phyloP scores from a whole-genome alignment of 2,329 filamentous ascomycete genomes.

The Phialophora expanda region DNA sequence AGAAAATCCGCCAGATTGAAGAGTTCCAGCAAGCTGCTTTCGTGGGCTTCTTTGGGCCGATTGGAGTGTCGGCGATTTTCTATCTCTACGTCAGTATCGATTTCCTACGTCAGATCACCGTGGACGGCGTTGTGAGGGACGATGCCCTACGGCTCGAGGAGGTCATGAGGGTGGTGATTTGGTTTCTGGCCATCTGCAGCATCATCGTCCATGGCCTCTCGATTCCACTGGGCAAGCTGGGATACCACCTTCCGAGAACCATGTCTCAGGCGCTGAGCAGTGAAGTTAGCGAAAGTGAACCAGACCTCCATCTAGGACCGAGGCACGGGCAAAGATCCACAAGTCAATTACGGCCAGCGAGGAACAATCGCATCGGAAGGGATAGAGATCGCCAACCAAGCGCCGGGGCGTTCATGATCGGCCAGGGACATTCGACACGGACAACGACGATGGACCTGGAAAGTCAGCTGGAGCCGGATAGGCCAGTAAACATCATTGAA shows the following conservation, averaged over 20 bases:
- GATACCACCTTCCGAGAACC: slow-evolving; percentile 54
- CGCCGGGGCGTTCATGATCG: slow-evolving; percentile 23
- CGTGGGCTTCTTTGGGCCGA: slow-evolving; percentile 90
- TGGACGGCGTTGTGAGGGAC: slow-evolving; percentile 64
- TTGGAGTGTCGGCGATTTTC: slow-evolving; percentile 88
- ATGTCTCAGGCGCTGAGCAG: slow-evolving; percentile 54
- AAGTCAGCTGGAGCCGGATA: slow-evolving; percentile 21
- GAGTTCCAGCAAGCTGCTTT: slow-evolving; percentile 76
- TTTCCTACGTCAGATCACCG: slow-evolving; percentile 66
- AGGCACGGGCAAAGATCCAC: slow-evolving; percentile 7
- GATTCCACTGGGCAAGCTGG: slow-evolving; percentile 68
- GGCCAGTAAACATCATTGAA: slow-evolving; percentile 29
- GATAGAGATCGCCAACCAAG: slow-evolving; percentile 19
- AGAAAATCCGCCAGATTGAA: slow-evolving; percentile 78
- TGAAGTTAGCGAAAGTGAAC: slow-evolving; percentile 35
- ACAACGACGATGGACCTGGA: slow-evolving; percentile 10
- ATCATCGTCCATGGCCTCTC: slow-evolving; percentile 75
- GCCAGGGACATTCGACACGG: slow-evolving; percentile 1
- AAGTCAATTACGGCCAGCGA: slow-evolving; percentile 24
- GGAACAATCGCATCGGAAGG: slow-evolving; percentile 11
- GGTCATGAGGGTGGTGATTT: slow-evolving; percentile 73
- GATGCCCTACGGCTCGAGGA: slow-evolving; percentile 72
- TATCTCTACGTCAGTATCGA: slow-evolving; percentile 83
- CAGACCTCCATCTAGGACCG: slow-evolving; percentile 1
- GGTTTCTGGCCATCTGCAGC: slow-evolving; percentile 84